Evolutionary conservation across 176 grass and related monocot genomes (phyloP), one percentile per base, ranked within the genome.

Genomic region (Elaeis guineensis): DNA sequence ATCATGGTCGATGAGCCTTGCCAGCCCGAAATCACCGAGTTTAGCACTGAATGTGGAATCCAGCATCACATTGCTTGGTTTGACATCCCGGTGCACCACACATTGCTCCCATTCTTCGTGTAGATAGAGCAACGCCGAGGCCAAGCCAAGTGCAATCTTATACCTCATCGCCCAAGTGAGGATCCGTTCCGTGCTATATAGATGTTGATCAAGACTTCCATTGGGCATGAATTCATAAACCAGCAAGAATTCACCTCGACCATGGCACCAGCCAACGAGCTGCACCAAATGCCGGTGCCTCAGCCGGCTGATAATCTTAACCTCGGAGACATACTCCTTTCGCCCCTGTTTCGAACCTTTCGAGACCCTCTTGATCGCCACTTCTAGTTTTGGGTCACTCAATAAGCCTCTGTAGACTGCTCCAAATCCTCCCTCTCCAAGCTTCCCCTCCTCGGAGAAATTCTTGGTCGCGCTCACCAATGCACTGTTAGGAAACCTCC

Each of bases 81-180:
- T 89, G 57, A 89, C 32, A 48, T 89, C 86, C 14, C 77, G 77
- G 39, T 84, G 86, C 20, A 89, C 74, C 1, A 89, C 77, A 28
- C 86, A 89, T 61, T 84, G 81, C 49, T 89, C 86, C 80, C 81
- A 89, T 63, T 89, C 86, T 30, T 89, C 81, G 3, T 89, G 86
- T 48, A 89, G 86, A 63, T 89, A 84, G 24, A 84, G 81, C 61
- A 89, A 53, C 2, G 77, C 86, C 0, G 77, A 84, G 29, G 81
- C 80, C 25, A 89, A 30, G 3, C 75, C 75, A 3, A 65, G 49
- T 8, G 82, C 74, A 35, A 85, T 62, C 71, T 82, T 90, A 71
- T 82, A 81, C 63, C 78, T 61, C 51, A 58, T 15, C 28, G 75
- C 25, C 86, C 78, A 85, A 23, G 39, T 14, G 17, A 90, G 52